Base-by-base conservation (phyloP, 129 eudicot genomes). In the Ambrosia trifida region DNA sequence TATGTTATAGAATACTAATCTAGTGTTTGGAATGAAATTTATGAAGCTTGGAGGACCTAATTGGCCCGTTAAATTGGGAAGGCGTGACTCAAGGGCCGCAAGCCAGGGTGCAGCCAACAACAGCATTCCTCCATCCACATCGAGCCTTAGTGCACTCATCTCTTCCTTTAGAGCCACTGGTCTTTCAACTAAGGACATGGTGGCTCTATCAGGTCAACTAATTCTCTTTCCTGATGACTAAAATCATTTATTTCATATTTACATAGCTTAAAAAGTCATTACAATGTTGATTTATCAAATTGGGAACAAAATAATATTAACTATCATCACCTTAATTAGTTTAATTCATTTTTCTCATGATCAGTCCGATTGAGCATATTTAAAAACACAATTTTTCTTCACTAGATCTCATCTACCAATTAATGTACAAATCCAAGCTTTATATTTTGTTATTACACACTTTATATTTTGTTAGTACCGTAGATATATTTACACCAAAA, bases 11-110 rank as follows among this genome's bases (percentile, higher is more conserved):
- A 59, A 7, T 32, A 19, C 76, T 66, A 59, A 43, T 24, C 19
- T 43, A 18, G 36, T 65, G 36, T 19, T 32, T 32, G 44, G 1
- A 28, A 47, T 58, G 35, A 54, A 64, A 30, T 35, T 18, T 9
- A 45, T 72, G 64, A 79, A 92, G 98, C 95, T 89, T 57, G 96
- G 98, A 74, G 98, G 98, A 38, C 96, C 96, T 13, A 72, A 59
- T 57, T 92, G 98, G 98, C 61, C 79, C 24, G 96, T 92, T 46
- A 84, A 84, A 74, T 83, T 91, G 3, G 98, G 98, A 72, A 88
- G 96, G 72, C 86, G 95, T 40, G 98, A 92, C 73, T 80, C 98
- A 7, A 84, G 86, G 69, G 86, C 91, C 3, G 96, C 98, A 3
- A 92, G 95, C 79, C 84, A 65, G 16, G 66, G 72, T 19, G 96